phyloP scores from a whole-genome alignment of 441 rosid genomes.

The Cnidoscolus chayamansa region DNA sequence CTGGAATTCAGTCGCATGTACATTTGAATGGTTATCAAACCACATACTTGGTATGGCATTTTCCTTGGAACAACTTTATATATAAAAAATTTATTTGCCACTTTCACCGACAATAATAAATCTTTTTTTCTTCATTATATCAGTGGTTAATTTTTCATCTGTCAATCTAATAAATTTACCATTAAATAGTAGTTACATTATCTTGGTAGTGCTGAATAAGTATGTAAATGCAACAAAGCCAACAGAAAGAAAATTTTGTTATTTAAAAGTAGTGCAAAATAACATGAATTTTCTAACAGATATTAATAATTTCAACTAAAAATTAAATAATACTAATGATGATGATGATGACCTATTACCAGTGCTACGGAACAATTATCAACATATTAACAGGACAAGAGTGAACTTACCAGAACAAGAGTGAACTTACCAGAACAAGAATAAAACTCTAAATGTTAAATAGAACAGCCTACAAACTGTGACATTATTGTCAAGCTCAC shows the following conservation, averaged over 20 bases:
- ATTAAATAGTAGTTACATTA: not conserved
- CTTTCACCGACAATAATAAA: not conserved
- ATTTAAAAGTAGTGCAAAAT: not conserved
- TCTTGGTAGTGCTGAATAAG: not conserved
- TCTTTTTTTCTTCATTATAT: not conserved
- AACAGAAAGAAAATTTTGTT: not conserved
- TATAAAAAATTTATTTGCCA: not conserved
- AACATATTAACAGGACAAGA: not conserved
- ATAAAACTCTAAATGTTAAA: not conserved
- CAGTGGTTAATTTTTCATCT: not conserved
- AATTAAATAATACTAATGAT: not conserved
- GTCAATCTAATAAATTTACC: not conserved
- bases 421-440: not conserved
- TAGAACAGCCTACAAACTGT: not conserved
- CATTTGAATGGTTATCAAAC: not conserved
- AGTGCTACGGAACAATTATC: not conserved
- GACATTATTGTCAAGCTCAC: not conserved
- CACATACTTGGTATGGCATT: too few species aligned
- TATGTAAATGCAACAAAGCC: not conserved
- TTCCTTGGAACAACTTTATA: too few species aligned
- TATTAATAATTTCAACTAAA: not conserved
- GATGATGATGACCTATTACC: too few species aligned
- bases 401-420: not conserved
- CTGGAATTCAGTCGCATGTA: not conserved
- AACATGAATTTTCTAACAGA: not conserved